Evolutionary conservation across 768 basidiomycete species (phyloP), one percentile per base, ranked within the genome.

Genomic region (Tricholoma furcatifolium): DNA sequence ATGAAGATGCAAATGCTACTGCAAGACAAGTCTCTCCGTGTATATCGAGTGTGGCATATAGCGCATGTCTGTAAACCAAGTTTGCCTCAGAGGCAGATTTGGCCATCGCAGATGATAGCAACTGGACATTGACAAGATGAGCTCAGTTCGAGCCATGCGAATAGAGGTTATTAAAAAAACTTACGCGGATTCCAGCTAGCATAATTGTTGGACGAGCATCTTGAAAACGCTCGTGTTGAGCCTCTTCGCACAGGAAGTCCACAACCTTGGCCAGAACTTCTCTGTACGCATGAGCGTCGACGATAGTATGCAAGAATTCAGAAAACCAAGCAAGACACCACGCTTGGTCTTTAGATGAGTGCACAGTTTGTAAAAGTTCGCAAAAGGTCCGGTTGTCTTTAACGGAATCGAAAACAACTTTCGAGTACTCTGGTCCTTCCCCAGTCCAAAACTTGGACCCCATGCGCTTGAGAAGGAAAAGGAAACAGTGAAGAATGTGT

Each of bases 401-500:
- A 62, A 98, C 80, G 12, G 86, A 80, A 62, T 91, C 91, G 60
- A 96, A 87, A 6, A 93, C 79, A 32, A 88, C 77, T 58, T 85
- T 80, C 2, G 93, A 87, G 62, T 85, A 90, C 60, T 91, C 85
- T 4, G 81, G 73, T 1, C 80, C 79, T 58, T 90, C 85, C 24
- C 77, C 81, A 17, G 73, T 65, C 95, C 96, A 98, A 12, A 93
- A 65, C 10, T 74, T 62, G 2, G 68, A 59, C 0, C 76, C 76
- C 46, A 87, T 63, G 20, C 85, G 79, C 55, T 81, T 79, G 31
- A 89, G 67, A 27, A 92, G 73, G 41, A 83, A 67, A 9, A 80
- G 67, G 55, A 89, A 82, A 52, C 77, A 84, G 58, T 70, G 76
- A 38, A 87, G 71, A 53, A 88, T 74, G 54, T 78, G 71, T 17